These are phyloP conservation scores for Microsporum ferrugineum DNA, from an alignment of 2,329 filamentous ascomycete genomes.

Conservation along the genomic window DNA sequence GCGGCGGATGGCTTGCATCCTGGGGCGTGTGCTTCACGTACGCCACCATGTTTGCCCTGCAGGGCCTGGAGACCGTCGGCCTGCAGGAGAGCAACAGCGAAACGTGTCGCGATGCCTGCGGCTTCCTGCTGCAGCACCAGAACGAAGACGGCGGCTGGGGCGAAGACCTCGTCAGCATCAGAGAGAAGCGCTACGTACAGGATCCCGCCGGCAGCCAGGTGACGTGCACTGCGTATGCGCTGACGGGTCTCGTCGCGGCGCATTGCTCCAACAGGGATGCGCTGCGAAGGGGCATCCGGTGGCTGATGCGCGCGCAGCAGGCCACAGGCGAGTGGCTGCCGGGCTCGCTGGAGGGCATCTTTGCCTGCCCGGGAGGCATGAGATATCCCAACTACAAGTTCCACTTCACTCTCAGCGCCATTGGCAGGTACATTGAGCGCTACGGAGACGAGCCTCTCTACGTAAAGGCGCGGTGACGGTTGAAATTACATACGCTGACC, in stretches of 20 bases:
- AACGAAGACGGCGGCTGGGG: conserved; percentile 4
- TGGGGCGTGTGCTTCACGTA: conserved; percentile 16
- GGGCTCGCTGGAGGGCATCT: neutral
- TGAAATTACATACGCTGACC: no score
- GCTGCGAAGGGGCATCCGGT: neutral
- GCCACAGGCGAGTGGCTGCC: neutral
- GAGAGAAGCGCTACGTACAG: neutral
- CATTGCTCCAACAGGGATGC: neutral
- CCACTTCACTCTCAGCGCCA: conserved; percentile 1
- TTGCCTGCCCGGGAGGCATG: neutral
- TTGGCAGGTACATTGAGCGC: neutral
- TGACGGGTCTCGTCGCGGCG: neutral
- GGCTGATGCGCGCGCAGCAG: neutral
- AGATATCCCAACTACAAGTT: conserved; percentile 5
- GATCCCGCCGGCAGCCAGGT: conserved; percentile 3
- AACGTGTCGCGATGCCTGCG: neutral
- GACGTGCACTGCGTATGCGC: neutral
- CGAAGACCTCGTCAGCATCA: neutral
- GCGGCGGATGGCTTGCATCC: conserved; percentile 13
- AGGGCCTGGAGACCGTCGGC: conserved; percentile 7
- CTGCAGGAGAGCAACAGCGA: neutral
- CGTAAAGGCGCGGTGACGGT: no score
- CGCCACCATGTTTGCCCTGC: conserved; percentile 13
- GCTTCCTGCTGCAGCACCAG: conserved; percentile 3
- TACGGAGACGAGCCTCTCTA: neutral